Base-by-base conservation (phyloP, 2,329 filamentous ascomycete species). In the Penicillium sp. region DNA sequence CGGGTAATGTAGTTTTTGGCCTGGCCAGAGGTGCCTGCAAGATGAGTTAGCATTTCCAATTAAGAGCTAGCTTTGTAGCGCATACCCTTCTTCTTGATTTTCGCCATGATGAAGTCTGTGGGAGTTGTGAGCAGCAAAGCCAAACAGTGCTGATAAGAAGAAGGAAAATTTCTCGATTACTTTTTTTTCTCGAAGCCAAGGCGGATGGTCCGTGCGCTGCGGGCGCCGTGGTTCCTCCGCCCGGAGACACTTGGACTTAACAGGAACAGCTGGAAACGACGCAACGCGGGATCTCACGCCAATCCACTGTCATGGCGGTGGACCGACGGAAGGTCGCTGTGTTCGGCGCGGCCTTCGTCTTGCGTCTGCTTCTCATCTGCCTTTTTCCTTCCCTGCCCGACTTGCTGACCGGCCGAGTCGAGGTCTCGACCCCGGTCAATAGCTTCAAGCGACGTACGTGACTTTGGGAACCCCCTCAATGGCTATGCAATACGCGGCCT, bases 1-100 rank as follows among this genome's bases (percentile, higher is more conserved):
- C 93, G 81, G 42, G 93, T 98, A 58, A 98, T 89, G 76, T 91
- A 98, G 79, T 98, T 98, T 74, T 93, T 95, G 73, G 90, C 89
- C 68, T 88, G 85, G 68, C 93, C 93, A 65, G 90, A 78, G 67
- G 86, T 82, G 64, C 90, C 81, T 84, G 53, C 9, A 19, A 23
- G 36, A 35, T 26, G 11, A 44, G 13, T 9, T 7, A 28, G n/a
- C 14, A 18, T 17, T 8, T 4, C 3, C 17, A 40, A 18, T 6
- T n/a, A 9, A 27, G 6, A 27, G 11, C 6, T n/a, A n/a, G 4
- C 4, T 13, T 13, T 27, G 25, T 34, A 16, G 18, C 25, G 14
- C 62, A 53, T 68, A 80, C 81, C 90, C 75, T 91, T 96, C 78
- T 87, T 94, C 82, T 93, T 94, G 58, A 90, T 84, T 60, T 81